These are phyloP conservation scores for Pseudocercospora fijiensis DNA, from an alignment of 2,329 filamentous ascomycete genomes.

Conservation along the genomic window DNA sequence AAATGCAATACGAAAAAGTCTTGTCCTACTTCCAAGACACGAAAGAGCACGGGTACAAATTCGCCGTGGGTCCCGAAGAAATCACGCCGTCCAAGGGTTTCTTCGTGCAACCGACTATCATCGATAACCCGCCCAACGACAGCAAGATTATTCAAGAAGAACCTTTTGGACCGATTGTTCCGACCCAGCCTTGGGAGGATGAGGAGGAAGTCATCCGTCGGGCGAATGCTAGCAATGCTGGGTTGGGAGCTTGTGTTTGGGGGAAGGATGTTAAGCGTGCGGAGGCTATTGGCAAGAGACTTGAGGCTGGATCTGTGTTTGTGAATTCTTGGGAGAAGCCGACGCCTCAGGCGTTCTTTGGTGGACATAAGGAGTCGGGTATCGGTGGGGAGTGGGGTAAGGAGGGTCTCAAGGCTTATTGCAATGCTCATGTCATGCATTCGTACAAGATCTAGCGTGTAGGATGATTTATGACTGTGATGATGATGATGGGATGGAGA, in stretches of 20 bases:
- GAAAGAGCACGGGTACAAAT: conserved; percentile 48
- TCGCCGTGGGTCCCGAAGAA: conserved; percentile 54
- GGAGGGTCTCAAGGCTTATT: conserved; percentile 48
- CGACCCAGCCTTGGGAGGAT: conserved; percentile 47
- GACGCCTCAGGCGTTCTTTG: conserved; percentile 57
- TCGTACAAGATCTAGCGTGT: conserved; percentile 42
- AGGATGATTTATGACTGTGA: too few species aligned
- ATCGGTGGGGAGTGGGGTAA: conserved; percentile 57
- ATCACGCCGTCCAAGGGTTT: conserved; percentile 45
- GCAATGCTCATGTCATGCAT: conserved; percentile 50
- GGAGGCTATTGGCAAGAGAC: conserved; percentile 46
- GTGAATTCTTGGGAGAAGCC: conserved; percentile 55
- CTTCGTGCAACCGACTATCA: conserved; percentile 48
- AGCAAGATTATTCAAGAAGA: conserved; percentile 49
- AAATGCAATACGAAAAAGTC: conserved; percentile 57
- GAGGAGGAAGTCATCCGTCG: conserved; percentile 50
- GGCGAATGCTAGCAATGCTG: conserved; percentile 52
- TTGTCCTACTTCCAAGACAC: conserved; percentile 42
- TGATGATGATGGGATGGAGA: too few species aligned
- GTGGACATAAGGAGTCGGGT: conserved; percentile 68
- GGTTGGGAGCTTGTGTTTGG: conserved; percentile 57
- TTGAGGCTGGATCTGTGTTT: conserved; percentile 58
- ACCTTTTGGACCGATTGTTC: conserved; percentile 53
- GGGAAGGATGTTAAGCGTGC: conserved; percentile 51
- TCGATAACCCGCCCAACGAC: conserved; percentile 47